A percentile compares a stretch with the other conserved stretches of the same genome.
Evolutionary conservation across 1,284 basidiomycete species (phyloP).

Genomic region (Papiliotrema flavescens): DNA sequence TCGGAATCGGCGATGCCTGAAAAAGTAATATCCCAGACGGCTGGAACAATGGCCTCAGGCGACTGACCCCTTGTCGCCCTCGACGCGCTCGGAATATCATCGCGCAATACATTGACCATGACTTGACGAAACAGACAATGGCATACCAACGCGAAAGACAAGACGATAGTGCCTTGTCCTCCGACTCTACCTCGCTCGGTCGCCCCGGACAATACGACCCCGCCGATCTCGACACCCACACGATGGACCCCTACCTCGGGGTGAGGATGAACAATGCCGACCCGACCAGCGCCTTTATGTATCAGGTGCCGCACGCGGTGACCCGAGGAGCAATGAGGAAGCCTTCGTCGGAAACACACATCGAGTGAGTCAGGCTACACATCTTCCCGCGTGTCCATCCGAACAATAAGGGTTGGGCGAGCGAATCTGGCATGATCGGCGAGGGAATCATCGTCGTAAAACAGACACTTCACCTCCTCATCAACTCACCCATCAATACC

Average conservation of each 20-base stretch:
- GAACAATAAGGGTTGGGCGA: not conserved
- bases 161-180: no score
- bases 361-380: slow-evolving; percentile 2
- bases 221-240: no score
- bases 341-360: slow-evolving; percentile 1
- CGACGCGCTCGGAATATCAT: no score
- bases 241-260: not conserved
- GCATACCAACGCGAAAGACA: not conserved
- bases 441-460: not conserved
- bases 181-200: not conserved
- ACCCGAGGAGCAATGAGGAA: not conserved
- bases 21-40: not conserved
- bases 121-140: no score
- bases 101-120: no score
- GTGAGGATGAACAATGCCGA: slow-evolving; percentile 22
- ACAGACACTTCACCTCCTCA: not conserved
- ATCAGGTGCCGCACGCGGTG: slow-evolving; percentile 14
- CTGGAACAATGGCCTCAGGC: no score
- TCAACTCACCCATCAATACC: no score
- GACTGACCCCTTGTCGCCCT: no score
- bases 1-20: not conserved
- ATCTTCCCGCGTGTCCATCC: not conserved
- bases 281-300: slow-evolving; percentile 31
- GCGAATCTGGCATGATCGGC: not conserved
- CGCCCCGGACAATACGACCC: not conserved